Percentiles rank a stretch among this genome's conserved stretches.
These are phyloP conservation scores for Leishmania major DNA, from an alignment of 208 protist genomes.

Conservation along the genomic window DNA sequence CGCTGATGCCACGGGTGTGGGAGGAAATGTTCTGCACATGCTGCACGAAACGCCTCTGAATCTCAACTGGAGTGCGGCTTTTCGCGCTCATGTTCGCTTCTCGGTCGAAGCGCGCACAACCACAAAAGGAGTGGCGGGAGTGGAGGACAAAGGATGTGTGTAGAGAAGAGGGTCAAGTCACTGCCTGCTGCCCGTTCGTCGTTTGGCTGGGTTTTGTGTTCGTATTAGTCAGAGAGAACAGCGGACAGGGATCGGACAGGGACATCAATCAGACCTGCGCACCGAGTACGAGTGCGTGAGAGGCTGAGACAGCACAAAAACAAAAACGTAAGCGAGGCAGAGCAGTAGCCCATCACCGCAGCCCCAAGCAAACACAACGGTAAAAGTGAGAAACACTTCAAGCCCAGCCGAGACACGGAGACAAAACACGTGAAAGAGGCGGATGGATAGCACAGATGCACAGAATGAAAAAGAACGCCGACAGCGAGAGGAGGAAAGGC, in stretches of 20 bases:
- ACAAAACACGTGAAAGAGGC: not conserved
- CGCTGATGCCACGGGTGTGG: constrained; percentile 27
- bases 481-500: not conserved
- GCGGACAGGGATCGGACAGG: not conserved
- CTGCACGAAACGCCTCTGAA: constrained; percentile 28
- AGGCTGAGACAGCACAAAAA: not conserved
- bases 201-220: not conserved
- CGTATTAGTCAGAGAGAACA: not conserved
- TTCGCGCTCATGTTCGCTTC: constrained; percentile 16
- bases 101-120: not conserved
- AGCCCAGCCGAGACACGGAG: not conserved
- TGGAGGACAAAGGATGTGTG: not conserved
- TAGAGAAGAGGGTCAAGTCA: not conserved
- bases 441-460: not conserved
- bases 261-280: not conserved
- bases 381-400: not conserved
- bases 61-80: constrained; percentile 7
- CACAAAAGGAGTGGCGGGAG: not conserved
- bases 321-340: not conserved
- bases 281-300: not conserved
- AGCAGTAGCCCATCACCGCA: not conserved
- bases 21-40: constrained; percentile 31
- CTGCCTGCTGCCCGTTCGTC: not conserved
- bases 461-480: not conserved
- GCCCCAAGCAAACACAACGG: not conserved